Conservation (phyloP, 441 rosid genomes). For the Aquilaria agallochum region DNA sequence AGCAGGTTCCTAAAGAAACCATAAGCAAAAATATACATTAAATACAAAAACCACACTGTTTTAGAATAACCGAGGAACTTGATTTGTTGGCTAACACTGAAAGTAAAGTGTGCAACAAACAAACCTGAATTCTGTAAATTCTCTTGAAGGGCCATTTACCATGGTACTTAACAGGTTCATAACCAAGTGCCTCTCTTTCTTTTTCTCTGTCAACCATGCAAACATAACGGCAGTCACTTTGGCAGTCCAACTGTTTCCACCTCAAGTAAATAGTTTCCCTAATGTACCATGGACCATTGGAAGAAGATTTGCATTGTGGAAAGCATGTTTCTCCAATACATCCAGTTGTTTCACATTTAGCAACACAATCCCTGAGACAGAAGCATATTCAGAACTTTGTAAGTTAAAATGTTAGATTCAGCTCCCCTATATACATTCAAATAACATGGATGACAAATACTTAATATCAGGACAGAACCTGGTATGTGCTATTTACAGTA, state of each 20-base stretch:
- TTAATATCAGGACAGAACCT: too few species aligned
- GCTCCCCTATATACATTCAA: too few species aligned
- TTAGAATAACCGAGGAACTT: constrained; percentile 4
- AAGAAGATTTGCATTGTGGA: constrained; percentile 65
- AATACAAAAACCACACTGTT: not conserved
- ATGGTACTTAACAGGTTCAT: constrained; percentile 73
- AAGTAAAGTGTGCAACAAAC: constrained; percentile 11
- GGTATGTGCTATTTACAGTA: too few species aligned
- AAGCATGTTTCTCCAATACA: constrained; percentile 70
- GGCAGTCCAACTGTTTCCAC: constrained; percentile 84
- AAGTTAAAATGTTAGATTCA: too few species aligned
- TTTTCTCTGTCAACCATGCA: constrained; percentile 82
- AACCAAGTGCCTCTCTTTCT: constrained; percentile 54
- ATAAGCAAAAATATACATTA: constrained; percentile 11
- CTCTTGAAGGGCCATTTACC: constrained; percentile 97
- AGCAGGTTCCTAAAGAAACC: constrained; percentile 60
- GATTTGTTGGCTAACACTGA: not conserved
- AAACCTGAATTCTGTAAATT: constrained; percentile 82
- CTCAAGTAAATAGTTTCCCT: constrained; percentile 76
- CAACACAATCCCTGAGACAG: constrained; percentile 47
- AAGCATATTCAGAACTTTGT: not conserved
- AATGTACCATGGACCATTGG: constrained; percentile 71
- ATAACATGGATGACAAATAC: too few species aligned
- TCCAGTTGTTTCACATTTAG: constrained; percentile 53
- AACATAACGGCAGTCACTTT: constrained; percentile 75